Base-by-base conservation (phyloP, 148 eudicot genomes). In the Rhododendron ferrugineum region DNA sequence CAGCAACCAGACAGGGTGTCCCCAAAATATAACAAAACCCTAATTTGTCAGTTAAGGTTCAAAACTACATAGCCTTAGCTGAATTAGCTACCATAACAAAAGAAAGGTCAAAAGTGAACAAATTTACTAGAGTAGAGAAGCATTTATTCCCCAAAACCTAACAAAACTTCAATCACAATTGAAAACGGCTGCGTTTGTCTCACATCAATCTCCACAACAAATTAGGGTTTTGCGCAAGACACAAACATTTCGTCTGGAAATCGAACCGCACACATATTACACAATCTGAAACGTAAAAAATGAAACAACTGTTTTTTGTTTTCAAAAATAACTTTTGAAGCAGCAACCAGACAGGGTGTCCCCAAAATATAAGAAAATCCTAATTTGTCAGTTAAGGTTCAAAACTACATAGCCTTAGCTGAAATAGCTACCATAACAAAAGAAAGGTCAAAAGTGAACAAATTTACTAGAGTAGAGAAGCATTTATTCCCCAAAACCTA, bases 141-240 rank as follows among this genome's bases (percentile, higher is more conserved):
- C 81, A 74, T 84, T 72, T 8, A 74, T n/a, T 32, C n/a, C n/a
- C 20, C 37, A 42, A 46, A 50, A 50, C 37, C 47, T 11, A 58
- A 34, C 49, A 50, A 84, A 81, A 81, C 68, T 80, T 46, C 36
- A 22, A 36, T 9, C 13, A 44, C 47, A 44, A 44, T 11, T 58
- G 15, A 79, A 37, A 70, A 58, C 44, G 8, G 16, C 81, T 16
- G 18, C 16, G 16, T 28, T 54, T 2, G 54, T n/a, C 42, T 58
- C 30, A 26, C 42, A 18, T 37, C 40, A 37, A 3, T 37, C 40
- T 37, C 40, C 40, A 37, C 40, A 50, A 40, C 40, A 80, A 70
- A 37, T 46, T 79, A 80, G 84, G 87, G 83, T 70, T 85, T 8
- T 68, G 14, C 13, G 23, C 60, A 68, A 28, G 49, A 16, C 58